phyloP scores from a whole-genome alignment of 192 early-diverging fungal genomes.

The Linderina pennispora region DNA sequence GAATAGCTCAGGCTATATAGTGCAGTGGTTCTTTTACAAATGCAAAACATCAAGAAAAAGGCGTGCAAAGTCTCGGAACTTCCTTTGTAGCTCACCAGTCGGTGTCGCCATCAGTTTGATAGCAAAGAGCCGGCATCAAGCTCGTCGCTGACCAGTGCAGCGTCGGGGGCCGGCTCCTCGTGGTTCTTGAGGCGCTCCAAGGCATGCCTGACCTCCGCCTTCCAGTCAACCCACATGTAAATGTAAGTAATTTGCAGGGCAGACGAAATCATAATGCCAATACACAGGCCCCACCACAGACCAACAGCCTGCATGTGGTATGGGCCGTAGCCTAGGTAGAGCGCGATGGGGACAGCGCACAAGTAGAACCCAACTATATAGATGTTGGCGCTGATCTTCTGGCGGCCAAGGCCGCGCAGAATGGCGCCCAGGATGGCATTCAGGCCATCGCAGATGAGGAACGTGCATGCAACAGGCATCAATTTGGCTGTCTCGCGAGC shows the following conservation, averaged over 20 bases:
- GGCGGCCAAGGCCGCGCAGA: conserved; percentile 46
- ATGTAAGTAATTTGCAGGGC: conserved; percentile 13
- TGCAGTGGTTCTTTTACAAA: too few relatives aligned
- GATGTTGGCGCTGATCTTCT: conserved; percentile 36
- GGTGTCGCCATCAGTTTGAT: too few relatives aligned
- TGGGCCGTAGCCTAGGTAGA: conserved; percentile 33
- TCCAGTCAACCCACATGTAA: conserved; percentile 20
- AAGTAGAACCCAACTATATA: conserved; percentile 43
- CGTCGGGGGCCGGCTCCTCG: too few relatives aligned
- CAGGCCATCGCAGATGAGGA: conserved; percentile 51
- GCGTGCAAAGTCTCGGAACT: too few relatives aligned
- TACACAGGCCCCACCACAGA: conserved; percentile 22
- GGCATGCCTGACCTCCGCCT: conserved; percentile 13
- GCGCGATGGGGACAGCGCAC: conserved; percentile 38
- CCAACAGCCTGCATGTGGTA: conserved; percentile 12
- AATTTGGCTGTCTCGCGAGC: conserved; percentile 59
- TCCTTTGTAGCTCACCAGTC: too few relatives aligned
- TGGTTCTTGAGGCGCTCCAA: conserved; percentile 11
- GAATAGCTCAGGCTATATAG: too few relatives aligned
- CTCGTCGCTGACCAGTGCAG: too few relatives aligned
- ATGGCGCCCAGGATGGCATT: conserved; percentile 49
- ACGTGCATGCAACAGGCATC: conserved; percentile 66
- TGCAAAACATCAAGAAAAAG: too few relatives aligned
- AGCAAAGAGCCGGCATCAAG: too few relatives aligned
- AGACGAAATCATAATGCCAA: conserved; percentile 7